These are phyloP conservation scores for Phytophthora ramorum DNA, from an alignment of 352 stramenopile species.

Conservation along the genomic window DNA sequence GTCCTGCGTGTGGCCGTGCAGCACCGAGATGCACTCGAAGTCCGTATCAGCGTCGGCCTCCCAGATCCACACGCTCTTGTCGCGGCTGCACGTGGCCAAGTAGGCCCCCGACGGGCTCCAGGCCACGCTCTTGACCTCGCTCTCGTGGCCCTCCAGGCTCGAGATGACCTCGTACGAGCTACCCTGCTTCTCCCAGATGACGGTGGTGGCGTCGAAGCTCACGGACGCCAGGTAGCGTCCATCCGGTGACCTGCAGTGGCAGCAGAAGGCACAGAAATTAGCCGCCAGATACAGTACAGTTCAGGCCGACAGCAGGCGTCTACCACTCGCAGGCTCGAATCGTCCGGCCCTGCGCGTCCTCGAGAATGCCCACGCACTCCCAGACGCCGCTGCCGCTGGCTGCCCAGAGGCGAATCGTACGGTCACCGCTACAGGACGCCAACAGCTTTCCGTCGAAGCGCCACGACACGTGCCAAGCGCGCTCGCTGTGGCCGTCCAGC, in stretches of 20 bases:
- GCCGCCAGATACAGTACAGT: neutral
- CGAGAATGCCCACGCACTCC: slow-evolving; percentile 92
- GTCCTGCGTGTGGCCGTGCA: slow-evolving; percentile 96
- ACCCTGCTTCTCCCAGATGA: slow-evolving; percentile 94
- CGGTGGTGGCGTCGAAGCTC: slow-evolving; percentile 96
- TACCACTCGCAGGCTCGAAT: slow-evolving; percentile 96
- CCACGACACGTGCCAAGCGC: slow-evolving; percentile 94
- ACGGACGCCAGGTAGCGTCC: slow-evolving; percentile 92
- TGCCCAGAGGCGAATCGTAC: slow-evolving; percentile 88
- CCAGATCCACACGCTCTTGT: slow-evolving; percentile 99
- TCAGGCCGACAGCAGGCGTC: neutral
- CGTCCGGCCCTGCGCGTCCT: slow-evolving; percentile 94
- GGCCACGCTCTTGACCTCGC: slow-evolving; percentile 97
- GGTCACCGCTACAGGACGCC: slow-evolving; percentile 92
- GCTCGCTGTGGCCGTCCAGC: slow-evolving; percentile 88
- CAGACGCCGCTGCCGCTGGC: slow-evolving; percentile 59
- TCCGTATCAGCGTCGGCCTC: slow-evolving; percentile 94
- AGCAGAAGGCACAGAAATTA: neutral
- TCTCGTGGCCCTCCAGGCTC: slow-evolving; percentile 98
- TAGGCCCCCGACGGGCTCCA: slow-evolving; percentile 95
- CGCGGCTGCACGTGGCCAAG: slow-evolving; percentile 97
- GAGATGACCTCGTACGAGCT: slow-evolving; percentile 94
- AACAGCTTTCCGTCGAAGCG: slow-evolving; percentile 84
- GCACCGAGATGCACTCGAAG: slow-evolving; percentile 98
- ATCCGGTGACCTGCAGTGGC: slow-evolving; percentile 83